A percentile compares a stretch with the other conserved stretches of the same genome.
Evolutionary conservation across 345 rosid species (phyloP).

Genomic region (Mangifera indica): DNA sequence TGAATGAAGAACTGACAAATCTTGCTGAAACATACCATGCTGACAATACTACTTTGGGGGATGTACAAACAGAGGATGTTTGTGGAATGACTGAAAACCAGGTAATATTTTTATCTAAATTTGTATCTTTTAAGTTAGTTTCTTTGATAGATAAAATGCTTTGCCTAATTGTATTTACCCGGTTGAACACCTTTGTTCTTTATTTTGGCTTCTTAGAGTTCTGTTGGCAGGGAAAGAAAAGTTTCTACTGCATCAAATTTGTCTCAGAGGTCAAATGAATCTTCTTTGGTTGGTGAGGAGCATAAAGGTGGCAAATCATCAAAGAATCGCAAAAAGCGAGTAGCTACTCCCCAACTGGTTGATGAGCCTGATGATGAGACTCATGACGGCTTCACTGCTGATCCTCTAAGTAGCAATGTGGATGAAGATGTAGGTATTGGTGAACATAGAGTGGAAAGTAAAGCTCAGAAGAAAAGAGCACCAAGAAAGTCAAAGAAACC

Average conservation of each 20-base stretch:
- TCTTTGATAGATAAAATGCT: conserved; percentile 1
- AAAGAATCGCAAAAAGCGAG: conserved; percentile 34
- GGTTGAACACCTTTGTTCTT: background rate
- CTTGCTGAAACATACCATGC: conserved; percentile 19
- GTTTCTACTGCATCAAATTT: conserved; percentile 16
- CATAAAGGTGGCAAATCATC: conserved; percentile 29
- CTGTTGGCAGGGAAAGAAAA: conserved; percentile 22
- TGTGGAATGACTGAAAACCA: conserved; percentile 29
- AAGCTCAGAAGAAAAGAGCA: conserved; percentile 30
- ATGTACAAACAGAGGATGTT: conserved; percentile 28
- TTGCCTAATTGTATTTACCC: background rate
- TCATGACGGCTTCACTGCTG: conserved; percentile 25
- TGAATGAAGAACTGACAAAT: conserved; percentile 26
- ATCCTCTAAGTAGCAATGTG: conserved; percentile 25
- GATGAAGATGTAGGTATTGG: conserved; percentile 26
- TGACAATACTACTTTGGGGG: conserved; percentile 25
- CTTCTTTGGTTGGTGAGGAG: conserved; percentile 21
- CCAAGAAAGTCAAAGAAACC: conserved; percentile 39
- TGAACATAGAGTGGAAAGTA: conserved; percentile 29
- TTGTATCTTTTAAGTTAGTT: background rate
- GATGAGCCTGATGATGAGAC: conserved; percentile 43
- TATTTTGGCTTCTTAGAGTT: conserved; percentile 20
- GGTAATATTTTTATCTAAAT: conserved; percentile 33
- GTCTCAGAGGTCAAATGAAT: conserved; percentile 18
- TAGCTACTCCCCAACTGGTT: conserved; percentile 23